Evolutionary conservation across 371 early-diverging fungal species (phyloP).

Genomic region (Apophysomyces ossiformis): DNA sequence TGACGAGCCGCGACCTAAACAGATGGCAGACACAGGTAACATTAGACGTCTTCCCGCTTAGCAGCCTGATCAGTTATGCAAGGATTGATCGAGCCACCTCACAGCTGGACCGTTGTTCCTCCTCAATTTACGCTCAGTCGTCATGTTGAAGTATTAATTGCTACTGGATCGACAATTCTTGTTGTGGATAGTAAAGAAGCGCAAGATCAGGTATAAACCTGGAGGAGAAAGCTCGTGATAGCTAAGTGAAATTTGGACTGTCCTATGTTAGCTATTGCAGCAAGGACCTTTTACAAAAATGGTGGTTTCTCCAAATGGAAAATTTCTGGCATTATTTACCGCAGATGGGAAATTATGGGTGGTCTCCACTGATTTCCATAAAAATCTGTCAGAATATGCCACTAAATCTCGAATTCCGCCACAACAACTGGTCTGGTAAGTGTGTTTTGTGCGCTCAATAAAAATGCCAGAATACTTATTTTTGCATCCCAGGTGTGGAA

Average conservation of each 20-base stretch:
- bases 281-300: slow-evolving; percentile 92
- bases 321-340: slow-evolving; percentile 86
- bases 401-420: slow-evolving; percentile 74
- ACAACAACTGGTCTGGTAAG: slow-evolving; percentile 85
- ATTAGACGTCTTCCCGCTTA: background rate
- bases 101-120: slow-evolving; percentile 89
- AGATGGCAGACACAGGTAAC: slow-evolving; percentile 77
- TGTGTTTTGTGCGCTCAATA: background rate
- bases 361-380: slow-evolving; percentile 94
- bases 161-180: slow-evolving; percentile 77
- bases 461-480: background rate
- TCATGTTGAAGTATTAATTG: slow-evolving; percentile 89
- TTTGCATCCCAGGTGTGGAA: slow-evolving; percentile 79
- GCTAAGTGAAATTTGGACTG: background rate
- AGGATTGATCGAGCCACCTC: slow-evolving; percentile 71
- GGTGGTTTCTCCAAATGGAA: slow-evolving; percentile 92
- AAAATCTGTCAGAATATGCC: slow-evolving; percentile 85
- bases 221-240: slow-evolving; percentile 1
- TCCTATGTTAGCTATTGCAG: slow-evolving; percentile 62
- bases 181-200: slow-evolving; percentile 81
- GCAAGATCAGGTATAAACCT: slow-evolving; percentile 78
- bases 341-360: slow-evolving; percentile 87
- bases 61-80: slow-evolving; percentile 9
- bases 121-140: slow-evolving; percentile 87
- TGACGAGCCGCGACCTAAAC: slow-evolving; percentile 82